Conservation (phyloP, 2,329 filamentous ascomycete species). For the Aplosporella prunicola region DNA sequence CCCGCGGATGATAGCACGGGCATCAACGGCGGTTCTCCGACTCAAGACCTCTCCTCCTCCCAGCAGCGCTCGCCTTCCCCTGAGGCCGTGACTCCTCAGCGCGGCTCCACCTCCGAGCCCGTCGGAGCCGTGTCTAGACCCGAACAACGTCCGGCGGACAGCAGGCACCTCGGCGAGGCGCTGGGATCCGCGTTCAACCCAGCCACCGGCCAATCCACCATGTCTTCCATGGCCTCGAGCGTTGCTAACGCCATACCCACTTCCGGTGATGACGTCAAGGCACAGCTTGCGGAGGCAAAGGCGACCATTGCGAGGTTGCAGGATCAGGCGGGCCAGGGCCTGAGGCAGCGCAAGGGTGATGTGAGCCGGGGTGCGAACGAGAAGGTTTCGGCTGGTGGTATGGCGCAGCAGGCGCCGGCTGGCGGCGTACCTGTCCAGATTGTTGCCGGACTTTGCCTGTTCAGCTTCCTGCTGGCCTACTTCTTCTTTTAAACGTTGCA, state of each 20-base stretch:
- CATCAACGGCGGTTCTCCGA: conserved; percentile 24
- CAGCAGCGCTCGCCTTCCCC: conserved; percentile 47
- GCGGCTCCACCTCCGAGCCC: conserved; percentile 21
- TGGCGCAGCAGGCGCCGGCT: conserved; percentile 44
- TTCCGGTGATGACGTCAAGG: conserved; percentile 54
- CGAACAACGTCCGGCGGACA: conserved; percentile 29
- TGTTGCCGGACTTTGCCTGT: conserved; percentile 70
- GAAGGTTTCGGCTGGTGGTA: conserved; percentile 40
- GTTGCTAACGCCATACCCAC: conserved; percentile 40
- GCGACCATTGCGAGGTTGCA: conserved; percentile 61
- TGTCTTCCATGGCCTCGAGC: conserved; percentile 38
- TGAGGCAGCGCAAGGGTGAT: conserved; percentile 70
- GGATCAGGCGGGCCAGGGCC: conserved; percentile 52
- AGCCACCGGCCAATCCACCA: conserved; percentile 28
- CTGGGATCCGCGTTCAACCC: conserved; percentile 33
- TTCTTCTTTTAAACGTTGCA: conserved; percentile 68
- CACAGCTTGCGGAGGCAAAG: conserved; percentile 66
- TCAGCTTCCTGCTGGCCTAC: conserved; percentile 91
- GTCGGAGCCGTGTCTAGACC: conserved; percentile 30
- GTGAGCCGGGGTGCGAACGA: conserved; percentile 34
- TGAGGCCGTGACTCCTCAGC: conserved; percentile 40
- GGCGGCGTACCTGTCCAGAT: conserved; percentile 83
- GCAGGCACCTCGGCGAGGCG: conserved; percentile 33
- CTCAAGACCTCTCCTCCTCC: conserved; percentile 17
- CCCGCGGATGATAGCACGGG: conserved; percentile 45